Conservation (phyloP, 108 stramenopile genomes). For the Chaetoceros muelleri region DNA sequence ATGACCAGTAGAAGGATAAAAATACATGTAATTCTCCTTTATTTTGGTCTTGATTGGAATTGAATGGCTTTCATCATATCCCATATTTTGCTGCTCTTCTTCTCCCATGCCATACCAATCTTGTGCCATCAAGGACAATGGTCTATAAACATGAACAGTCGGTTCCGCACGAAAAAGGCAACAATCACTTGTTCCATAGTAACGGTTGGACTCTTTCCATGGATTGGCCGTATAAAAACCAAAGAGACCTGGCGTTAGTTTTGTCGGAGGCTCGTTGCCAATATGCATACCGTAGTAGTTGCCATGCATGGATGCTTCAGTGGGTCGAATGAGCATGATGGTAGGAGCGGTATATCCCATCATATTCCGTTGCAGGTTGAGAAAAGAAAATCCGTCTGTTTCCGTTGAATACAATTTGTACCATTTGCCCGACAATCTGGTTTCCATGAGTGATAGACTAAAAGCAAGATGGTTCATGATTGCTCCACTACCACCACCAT, state of each 20-base stretch:
- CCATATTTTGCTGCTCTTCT: not conserved
- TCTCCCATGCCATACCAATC: not conserved
- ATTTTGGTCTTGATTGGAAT: conserved; percentile 15
- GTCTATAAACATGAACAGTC: conserved; percentile 47
- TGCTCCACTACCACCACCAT: too few relatives aligned
- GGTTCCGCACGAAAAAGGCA: conserved; percentile 45
- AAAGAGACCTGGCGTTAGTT: conserved; percentile 44
- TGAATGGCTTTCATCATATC: not conserved
- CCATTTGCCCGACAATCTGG: conserved; percentile 10
- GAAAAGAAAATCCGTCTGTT: conserved; percentile 70
- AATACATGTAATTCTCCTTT: conserved; percentile 64
- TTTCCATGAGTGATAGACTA: not conserved
- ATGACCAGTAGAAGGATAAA: conserved; percentile 20
- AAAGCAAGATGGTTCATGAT: not conserved
- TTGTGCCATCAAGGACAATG: conserved; percentile 5
- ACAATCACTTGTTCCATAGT: conserved; percentile 71
- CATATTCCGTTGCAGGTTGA: conserved; percentile 56
- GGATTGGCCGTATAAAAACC: conserved; percentile 52
- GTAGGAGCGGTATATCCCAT: conserved; percentile 77
- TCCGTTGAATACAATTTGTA: conserved; percentile 71
- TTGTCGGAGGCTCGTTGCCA: not conserved
- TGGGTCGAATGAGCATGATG: conserved; percentile 46
- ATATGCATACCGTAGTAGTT: not conserved
- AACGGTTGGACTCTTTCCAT: conserved; percentile 66
- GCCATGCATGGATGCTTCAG: conserved; percentile 10